Percentiles rank a stretch among this genome's conserved stretches.
Conservation (phyloP, 2,329 filamentous ascomycete genomes). For the Fusarium cicatricum region DNA sequence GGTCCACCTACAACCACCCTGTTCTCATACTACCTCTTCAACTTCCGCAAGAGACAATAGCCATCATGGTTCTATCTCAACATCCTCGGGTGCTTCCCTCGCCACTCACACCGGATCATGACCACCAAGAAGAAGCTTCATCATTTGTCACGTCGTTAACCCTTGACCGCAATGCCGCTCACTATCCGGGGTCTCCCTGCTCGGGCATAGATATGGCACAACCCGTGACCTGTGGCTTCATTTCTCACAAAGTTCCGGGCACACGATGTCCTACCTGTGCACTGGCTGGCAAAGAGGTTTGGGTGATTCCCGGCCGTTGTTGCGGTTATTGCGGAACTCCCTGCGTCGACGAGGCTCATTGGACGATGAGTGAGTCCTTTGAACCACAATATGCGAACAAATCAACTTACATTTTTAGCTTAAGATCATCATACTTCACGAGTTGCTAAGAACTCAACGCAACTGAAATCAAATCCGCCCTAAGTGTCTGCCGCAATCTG, state of each 20-base stretch:
- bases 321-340: conserved; percentile 62
- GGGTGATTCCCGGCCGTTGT: conserved; percentile 62
- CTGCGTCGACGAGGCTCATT: conserved; percentile 37
- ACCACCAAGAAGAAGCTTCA: not conserved
- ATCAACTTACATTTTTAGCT: conserved; percentile 7
- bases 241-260: conserved; percentile 52
- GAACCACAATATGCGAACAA: not conserved
- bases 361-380: conserved; percentile 8
- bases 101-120: not conserved
- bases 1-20: not conserved
- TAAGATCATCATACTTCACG: not conserved
- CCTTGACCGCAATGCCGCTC: not conserved
- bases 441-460: not conserved
- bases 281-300: conserved; percentile 59
- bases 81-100: conserved; percentile 1
- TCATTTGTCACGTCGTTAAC: not conserved
- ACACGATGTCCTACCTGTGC: conserved; percentile 62
- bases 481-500: not conserved
- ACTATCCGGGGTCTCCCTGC: not conserved
- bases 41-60: not conserved
- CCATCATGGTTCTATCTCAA: conserved; percentile 22
- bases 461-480: not conserved
- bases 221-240: conserved; percentile 1
- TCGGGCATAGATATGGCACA: not conserved
- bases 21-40: not conserved